Conservation (phyloP, 2,329 filamentous ascomycete species). For the Ramichloridium luteum region DNA sequence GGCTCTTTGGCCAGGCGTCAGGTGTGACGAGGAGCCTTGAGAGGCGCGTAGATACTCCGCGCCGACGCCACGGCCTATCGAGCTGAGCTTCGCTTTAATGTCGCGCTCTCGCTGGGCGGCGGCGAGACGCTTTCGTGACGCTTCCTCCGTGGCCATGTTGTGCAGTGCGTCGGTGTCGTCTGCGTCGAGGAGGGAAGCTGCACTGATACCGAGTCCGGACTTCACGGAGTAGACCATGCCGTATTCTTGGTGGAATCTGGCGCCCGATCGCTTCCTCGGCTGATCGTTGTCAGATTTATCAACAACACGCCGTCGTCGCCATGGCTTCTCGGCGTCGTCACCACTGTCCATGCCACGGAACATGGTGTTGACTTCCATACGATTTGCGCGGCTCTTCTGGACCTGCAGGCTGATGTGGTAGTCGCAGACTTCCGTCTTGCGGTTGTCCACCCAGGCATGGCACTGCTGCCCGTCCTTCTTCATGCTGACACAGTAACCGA, state of each 20-base stretch:
- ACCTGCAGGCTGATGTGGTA: conserved; percentile 80
- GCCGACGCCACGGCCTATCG: conserved; percentile 53
- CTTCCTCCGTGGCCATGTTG: conserved; percentile 44
- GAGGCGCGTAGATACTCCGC: conserved; percentile 53
- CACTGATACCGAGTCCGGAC: conserved; percentile 27
- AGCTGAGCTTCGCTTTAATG: conserved; percentile 54
- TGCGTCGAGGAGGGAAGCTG: conserved; percentile 54
- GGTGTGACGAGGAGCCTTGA: conserved; percentile 7
- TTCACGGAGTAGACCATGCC: conserved; percentile 33
- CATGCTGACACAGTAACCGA: conserved; percentile 76
- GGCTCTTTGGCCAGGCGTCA: conserved; percentile 1
- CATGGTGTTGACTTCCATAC: conserved; percentile 71
- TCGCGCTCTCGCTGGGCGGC: conserved; percentile 61
- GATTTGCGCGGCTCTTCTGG: conserved; percentile 52
- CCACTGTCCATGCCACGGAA: conserved; percentile 18
- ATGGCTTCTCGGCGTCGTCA: conserved; percentile 6
- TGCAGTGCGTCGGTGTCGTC: conserved; percentile 46
- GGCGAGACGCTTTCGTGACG: conserved; percentile 51
- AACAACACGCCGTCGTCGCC: conserved; percentile 11
- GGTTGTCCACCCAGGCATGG: conserved; percentile 72
- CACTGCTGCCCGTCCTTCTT: conserved; percentile 77
- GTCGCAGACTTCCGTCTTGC: conserved; percentile 83
- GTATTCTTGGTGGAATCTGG: conserved; percentile 46
- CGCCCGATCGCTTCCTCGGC: conserved; percentile 22
- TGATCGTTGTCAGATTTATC: conserved; percentile 5